Evolutionary conservation across 345 rosid species (phyloP).

Genomic region (Ricinus communis): DNA sequence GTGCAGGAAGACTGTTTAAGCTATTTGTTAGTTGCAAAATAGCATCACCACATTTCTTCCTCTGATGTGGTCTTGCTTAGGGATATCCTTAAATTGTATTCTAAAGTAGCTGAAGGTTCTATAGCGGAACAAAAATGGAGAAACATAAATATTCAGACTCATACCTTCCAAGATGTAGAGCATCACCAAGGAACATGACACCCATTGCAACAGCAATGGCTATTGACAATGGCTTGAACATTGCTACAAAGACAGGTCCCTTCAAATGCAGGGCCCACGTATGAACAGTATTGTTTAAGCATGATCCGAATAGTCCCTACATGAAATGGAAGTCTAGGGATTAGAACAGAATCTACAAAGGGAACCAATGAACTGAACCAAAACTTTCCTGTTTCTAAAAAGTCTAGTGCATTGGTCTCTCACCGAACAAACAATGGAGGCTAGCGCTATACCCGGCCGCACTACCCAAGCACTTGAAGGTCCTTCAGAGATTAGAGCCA

Average conservation of each 20-base stretch:
- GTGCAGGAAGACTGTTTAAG: no score
- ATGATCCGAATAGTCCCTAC: slow-evolving; percentile 22
- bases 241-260: slow-evolving; percentile 33
- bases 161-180: slow-evolving; percentile 37
- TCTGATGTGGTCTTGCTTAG: no score
- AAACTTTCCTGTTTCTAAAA: not conserved
- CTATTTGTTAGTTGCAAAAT: no score
- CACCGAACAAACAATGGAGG: slow-evolving; percentile 78
- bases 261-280: slow-evolving; percentile 26
- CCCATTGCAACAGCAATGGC: slow-evolving; percentile 37
- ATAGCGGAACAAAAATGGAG: no score
- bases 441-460: slow-evolving; percentile 50
- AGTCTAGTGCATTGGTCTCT: slow-evolving; percentile 24
- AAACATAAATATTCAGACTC: not conserved
- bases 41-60: no score
- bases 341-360: not conserved
- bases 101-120: no score
- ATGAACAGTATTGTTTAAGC: slow-evolving; percentile 18
- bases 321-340: not conserved
- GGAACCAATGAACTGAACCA: not conserved
- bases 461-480: slow-evolving; percentile 63
- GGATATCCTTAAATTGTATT: no score
- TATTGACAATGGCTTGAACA: slow-evolving; percentile 37
- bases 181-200: slow-evolving; percentile 28
- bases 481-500: slow-evolving; percentile 52